phyloP scores from a whole-genome alignment of 2,329 filamentous ascomycete species.

The Hirsutella thompsonii region DNA sequence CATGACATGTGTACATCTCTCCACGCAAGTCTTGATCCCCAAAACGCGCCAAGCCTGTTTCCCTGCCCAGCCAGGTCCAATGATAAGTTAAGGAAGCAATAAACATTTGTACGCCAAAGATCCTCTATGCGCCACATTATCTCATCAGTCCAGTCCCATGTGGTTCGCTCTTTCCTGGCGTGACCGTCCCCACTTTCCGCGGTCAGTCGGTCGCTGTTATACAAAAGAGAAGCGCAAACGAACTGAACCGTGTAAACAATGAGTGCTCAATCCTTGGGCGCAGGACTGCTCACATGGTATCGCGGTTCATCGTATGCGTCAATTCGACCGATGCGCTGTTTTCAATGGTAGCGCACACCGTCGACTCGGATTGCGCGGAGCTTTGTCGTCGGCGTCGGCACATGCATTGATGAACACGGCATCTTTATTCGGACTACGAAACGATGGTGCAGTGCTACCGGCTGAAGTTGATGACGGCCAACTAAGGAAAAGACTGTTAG shows the following conservation, averaged over 20 bases:
- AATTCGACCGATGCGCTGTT: too few relatives aligned
- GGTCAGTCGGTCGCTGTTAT: neutral
- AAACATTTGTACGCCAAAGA: slow-evolving; percentile 6
- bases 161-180: too few relatives aligned
- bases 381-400: neutral
- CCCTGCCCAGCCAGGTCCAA: neutral
- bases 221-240: neutral
- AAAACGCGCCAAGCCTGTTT: neutral
- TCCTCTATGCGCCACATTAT: slow-evolving; percentile 7
- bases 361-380: too few relatives aligned
- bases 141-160: neutral
- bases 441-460: slow-evolving; percentile 15
- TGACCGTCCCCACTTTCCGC: neutral
- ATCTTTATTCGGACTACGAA: too few relatives aligned
- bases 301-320: too few relatives aligned
- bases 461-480: slow-evolving; percentile 39
- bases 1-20: neutral
- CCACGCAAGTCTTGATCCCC: neutral
- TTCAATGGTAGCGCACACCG: too few relatives aligned
- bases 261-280: too few relatives aligned
- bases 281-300: neutral
- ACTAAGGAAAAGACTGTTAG: too few relatives aligned
- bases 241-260: too few relatives aligned
- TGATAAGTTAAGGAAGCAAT: neutral
- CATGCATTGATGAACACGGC: neutral